These are phyloP conservation scores for Dactylellina parvicollis DNA, from an alignment of 2,329 filamentous ascomycete species.

Conservation along the genomic window DNA sequence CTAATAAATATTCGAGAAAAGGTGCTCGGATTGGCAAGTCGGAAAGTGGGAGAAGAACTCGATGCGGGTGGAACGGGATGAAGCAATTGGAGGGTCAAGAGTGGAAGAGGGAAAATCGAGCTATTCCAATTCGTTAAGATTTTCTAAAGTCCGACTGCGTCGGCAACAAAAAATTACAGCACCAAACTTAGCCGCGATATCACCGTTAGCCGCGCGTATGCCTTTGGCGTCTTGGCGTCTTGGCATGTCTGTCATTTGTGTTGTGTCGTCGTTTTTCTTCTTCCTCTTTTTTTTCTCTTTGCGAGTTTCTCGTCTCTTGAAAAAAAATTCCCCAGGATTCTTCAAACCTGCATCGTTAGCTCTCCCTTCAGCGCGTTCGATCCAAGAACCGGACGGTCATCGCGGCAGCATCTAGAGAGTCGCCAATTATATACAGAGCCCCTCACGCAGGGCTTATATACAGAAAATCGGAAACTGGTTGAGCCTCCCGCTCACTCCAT, in stretches of 20 bases:
- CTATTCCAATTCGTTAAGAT: conserved; percentile 34
- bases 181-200: not conserved
- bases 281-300: not conserved
- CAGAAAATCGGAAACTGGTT: not conserved
- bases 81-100: conserved; percentile 6
- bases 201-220: not conserved
- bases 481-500: not conserved
- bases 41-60: not conserved
- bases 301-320: too few species aligned
- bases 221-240: conserved; percentile 2
- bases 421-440: not conserved
- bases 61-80: not conserved
- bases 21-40: conserved; percentile 26
- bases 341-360: not conserved
- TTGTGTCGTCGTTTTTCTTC: not conserved
- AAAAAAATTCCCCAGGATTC: conserved; percentile 38
- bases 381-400: conserved; percentile 3
- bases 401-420: not conserved
- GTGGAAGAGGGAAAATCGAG: conserved; percentile 8
- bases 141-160: conserved; percentile 33
- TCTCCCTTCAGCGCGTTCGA: conserved; percentile 1
- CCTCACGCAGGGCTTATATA: not conserved
- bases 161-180: not conserved
- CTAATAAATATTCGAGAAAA: conserved; percentile 21
- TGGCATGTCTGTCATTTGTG: not conserved